Base-by-base conservation (phyloP, 2,329 filamentous ascomycete genomes). In the Colletotrichum abscissum region DNA sequence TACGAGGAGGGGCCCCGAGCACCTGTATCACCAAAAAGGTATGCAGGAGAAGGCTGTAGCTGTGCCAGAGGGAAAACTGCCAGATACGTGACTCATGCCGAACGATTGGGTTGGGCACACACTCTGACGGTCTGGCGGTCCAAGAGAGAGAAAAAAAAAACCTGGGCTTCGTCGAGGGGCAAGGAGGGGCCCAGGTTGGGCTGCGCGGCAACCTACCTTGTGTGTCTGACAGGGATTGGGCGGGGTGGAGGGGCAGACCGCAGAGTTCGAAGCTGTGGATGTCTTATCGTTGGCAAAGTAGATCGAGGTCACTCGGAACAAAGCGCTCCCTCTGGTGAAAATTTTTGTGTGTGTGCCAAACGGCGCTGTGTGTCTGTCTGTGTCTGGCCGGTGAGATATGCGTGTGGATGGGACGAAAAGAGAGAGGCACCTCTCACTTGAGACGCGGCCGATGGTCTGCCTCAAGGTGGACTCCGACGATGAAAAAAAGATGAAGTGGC, bases 31-130 rank as follows among this genome's bases (percentile, higher is more conserved):
- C 42, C 42, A 19, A n/a, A 46, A 49, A 49, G 42, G 42, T 42
- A 62, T 69, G 58, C 58, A 11, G n/a, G 7, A 54, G 19, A 33
- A 63, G 70, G 33, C 54, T 35, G 60, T 49, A 69, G 60, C 54
- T 9, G 38, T 69, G 54, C 38, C 38, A 58, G 55, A 67, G 28
- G 49, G 28, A 14, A 30, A 55, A 57, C 46, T 68, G 66, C 65
- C 58, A 63, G 19, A 69, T 65, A 70, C 70, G 70, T 73, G 70
- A 73, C 70, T 73, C 70, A 73, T 73, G 67, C 70, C 70, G 70
- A 52, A 73, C 63, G 55, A 59, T 55, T 42, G 70, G 56, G 60
- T 73, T 73, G 70, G 70, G 70, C 70, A 70, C 67, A 73, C 58
- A 70, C 60, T 59, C 42, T 49, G 42, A 49, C 42, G 42, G 56